These are phyloP conservation scores for Mrakia blollopis DNA, from an alignment of 768 basidiomycete species.

Conservation along the genomic window DNA sequence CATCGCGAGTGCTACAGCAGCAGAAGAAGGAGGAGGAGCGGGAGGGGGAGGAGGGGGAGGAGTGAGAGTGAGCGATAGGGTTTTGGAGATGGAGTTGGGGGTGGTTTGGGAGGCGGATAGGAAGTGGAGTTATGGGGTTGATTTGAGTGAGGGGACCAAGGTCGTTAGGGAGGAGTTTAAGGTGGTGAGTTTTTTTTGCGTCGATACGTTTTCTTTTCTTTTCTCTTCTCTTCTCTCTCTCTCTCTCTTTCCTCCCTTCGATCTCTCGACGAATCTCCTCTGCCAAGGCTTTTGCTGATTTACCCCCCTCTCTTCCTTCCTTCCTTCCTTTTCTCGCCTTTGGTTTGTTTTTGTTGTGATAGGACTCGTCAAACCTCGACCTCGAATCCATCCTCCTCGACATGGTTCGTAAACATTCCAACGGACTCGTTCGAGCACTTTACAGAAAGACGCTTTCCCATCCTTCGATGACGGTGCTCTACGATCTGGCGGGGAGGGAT, in stretches of 20 bases:
- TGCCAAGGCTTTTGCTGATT: too few relatives aligned
- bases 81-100: conserved; percentile 64
- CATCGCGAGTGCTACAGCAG: conserved; percentile 15
- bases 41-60: conserved; percentile 46
- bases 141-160: conserved; percentile 51
- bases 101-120: conserved; percentile 71
- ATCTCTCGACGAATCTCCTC: too few relatives aligned
- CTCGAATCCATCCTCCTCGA: conserved; percentile 19
- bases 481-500: conserved; percentile 22
- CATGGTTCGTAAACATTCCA: conserved; percentile 20
- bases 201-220: too few relatives aligned
- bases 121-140: conserved; percentile 60
- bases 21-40: too few relatives aligned
- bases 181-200: conserved; percentile 53
- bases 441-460: conserved; percentile 10
- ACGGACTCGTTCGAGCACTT: conserved; percentile 16
- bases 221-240: background rate
- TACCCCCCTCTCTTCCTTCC: background rate
- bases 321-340: background rate
- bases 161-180: conserved; percentile 47
- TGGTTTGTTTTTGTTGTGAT: background rate
- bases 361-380: conserved; percentile 30
- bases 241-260: too few relatives aligned
- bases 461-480: background rate
- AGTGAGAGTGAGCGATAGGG: conserved; percentile 52